A percentile compares a stretch with the other conserved stretches of the same genome.
phyloP scores from a whole-genome alignment of 345 rosid species.

The Geranium brycei region DNA sequence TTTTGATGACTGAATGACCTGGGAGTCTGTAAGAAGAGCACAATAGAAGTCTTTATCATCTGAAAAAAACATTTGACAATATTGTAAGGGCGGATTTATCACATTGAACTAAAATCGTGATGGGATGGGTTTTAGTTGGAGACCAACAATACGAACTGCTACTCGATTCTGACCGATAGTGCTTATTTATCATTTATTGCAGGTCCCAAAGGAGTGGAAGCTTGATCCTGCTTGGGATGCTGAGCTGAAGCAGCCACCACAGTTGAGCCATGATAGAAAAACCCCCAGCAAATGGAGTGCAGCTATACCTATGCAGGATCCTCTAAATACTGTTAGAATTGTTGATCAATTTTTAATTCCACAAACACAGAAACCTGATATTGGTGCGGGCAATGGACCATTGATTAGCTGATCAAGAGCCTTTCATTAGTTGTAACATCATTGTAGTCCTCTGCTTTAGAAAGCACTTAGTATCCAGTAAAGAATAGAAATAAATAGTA shows the following conservation, averaged over 20 bases:
- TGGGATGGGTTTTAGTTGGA: not conserved
- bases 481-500: not conserved
- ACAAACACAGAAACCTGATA: conserved; percentile 24
- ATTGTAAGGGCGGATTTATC: not conserved
- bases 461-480: not conserved
- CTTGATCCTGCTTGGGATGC: conserved; percentile 68
- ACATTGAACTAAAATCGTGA: not conserved
- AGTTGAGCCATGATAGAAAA: conserved; percentile 45
- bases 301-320: conserved; percentile 42
- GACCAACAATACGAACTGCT: not conserved
- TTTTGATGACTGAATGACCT: not conserved
- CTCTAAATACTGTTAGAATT: conserved; percentile 53
- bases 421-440: not conserved
- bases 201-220: conserved; percentile 93
- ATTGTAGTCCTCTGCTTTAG: not conserved
- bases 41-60: too few relatives aligned
- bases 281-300: conserved; percentile 90
- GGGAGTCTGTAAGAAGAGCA: not conserved
- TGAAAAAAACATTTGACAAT: too few relatives aligned
- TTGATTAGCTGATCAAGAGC: conserved; percentile 20
- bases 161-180: not conserved
- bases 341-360: conserved; percentile 57
- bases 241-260: conserved; percentile 40
- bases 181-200: conserved; percentile 3
- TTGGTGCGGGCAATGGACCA: conserved; percentile 23